Base-by-base conservation (phyloP, 139 green algal genomes). In the Eudorina sp. region DNA sequence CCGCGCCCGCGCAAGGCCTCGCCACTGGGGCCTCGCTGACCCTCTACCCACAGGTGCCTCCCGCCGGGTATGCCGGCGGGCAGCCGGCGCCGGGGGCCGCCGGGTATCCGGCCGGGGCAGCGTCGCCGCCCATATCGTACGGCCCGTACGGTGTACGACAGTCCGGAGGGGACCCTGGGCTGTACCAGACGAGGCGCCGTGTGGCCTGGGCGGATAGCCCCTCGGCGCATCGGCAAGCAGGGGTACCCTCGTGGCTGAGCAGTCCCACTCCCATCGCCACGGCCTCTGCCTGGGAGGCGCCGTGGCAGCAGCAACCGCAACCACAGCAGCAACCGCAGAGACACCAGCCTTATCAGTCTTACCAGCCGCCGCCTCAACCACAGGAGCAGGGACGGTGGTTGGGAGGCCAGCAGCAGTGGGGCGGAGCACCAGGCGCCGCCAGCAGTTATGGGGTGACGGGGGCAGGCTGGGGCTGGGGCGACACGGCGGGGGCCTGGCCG, bases 271-370 rank as follows among this genome's bases (percentile, higher is more conserved):
- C n/a, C n/a, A n/a, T n/a, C n/a, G n/a, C n/a, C n/a, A n/a, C n/a
- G n/a, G n/a, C n/a, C n/a, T n/a, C n/a, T 34, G 23, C 62, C 18
- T 75, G 66, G 66, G 66, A 19, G 9, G 31, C 34, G 25, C 66
- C 66, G 14, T 75, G 66, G 66, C 66, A 48, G 36, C 66, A 34
- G 68, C 36, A 76, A 31, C 68, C 19, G 38, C 68, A 76, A 2
- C n/a, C n/a, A n/a, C 68, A 76, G 68, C 68, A 76, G 38, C 38
- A 45, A 46, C 68, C 62, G 11, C 62, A 72, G 62, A n/a, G n/a
- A n/a, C 74, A 11, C 13, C 74, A 48, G 41, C 55, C 55, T 34
- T 34, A 73, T 73, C 64, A 73, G 64, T 27, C 25, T 23, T 27
- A 40, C 25, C 64, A 38, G 34, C 3, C 64, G 64, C 64, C 34